Evolutionary conservation across 768 basidiomycete genomes (phyloP).

Genomic region (Naganishia vaughanmartiniae): DNA sequence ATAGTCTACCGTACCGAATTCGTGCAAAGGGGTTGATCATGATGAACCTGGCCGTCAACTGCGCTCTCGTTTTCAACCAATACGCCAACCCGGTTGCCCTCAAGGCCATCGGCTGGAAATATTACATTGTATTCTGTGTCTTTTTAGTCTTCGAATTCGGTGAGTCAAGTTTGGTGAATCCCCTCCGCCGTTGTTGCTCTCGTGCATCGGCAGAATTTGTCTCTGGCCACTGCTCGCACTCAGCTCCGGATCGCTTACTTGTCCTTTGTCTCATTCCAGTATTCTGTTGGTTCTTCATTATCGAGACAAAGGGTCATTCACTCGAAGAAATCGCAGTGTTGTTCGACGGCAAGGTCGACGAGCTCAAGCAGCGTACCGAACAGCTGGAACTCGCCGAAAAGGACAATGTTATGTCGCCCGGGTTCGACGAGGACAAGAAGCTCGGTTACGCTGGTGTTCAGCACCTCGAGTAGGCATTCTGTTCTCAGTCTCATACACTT

Average conservation of each 20-base stretch:
- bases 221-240: too few species aligned
- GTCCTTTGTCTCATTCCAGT: constrained; percentile 4
- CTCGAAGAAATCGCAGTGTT: constrained; percentile 39
- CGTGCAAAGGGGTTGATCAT: constrained; percentile 83
- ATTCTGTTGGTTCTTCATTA: constrained; percentile 45
- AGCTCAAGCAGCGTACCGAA: constrained; percentile 6
- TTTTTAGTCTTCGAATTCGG: constrained; percentile 42
- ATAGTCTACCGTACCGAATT: constrained; percentile 66
- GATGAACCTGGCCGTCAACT: constrained; percentile 56
- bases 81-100: constrained; percentile 44
- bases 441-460: constrained; percentile 12
- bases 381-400: constrained; percentile 4
- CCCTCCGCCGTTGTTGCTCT: too few species aligned
- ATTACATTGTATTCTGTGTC: constrained; percentile 40
- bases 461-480: constrained; percentile 21
- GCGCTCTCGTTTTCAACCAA: constrained; percentile 46
- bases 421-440: constrained; percentile 24
- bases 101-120: constrained; percentile 37
- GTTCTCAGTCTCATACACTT: background rate
- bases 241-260: too few species aligned
- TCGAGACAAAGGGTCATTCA: constrained; percentile 42
- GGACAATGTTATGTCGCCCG: background rate
- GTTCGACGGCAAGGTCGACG: constrained; percentile 32
- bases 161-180: too few species aligned
- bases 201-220: too few species aligned